Conservation (phyloP, 2,329 filamentous ascomycete species). For the Cercospora sesami region DNA sequence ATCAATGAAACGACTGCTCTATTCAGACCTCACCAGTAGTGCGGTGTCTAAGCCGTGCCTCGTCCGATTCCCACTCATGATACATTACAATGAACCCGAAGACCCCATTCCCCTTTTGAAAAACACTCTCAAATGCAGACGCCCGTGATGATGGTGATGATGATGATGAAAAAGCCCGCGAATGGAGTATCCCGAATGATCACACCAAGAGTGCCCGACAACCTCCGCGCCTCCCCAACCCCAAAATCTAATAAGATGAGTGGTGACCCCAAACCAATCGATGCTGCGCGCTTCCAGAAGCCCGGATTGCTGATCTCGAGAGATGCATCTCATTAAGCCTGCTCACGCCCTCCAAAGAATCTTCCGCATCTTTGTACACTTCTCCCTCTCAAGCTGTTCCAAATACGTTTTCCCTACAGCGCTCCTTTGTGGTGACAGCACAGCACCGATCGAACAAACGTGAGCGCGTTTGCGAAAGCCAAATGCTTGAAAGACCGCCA, state of each 20-base stretch:
- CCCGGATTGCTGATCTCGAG: neutral
- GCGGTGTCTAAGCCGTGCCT: neutral
- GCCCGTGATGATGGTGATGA: neutral
- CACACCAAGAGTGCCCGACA: neutral
- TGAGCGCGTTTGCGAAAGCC: neutral
- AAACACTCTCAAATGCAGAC: neutral
- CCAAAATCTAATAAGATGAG: neutral
- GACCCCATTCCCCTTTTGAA: neutral
- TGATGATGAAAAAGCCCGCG: neutral
- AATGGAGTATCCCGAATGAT: slow-evolving; percentile 1
- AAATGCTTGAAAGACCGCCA: neutral
- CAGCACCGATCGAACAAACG: too few relatives aligned
- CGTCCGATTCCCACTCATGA: neutral
- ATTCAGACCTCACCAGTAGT: neutral
- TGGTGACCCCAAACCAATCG: neutral
- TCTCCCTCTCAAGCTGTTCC: neutral
- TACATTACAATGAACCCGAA: neutral
- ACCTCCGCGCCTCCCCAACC: neutral
- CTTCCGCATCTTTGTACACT: neutral
- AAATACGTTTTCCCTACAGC: neutral
- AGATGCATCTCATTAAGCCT: neutral
- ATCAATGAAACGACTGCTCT: slow-evolving; percentile 1
- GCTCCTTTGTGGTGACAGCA: neutral
- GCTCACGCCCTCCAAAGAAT: neutral
- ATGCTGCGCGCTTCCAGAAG: neutral